Conservation (phyloP, 169 alveolate species). For the Cryptosporidium ryanae region DNA sequence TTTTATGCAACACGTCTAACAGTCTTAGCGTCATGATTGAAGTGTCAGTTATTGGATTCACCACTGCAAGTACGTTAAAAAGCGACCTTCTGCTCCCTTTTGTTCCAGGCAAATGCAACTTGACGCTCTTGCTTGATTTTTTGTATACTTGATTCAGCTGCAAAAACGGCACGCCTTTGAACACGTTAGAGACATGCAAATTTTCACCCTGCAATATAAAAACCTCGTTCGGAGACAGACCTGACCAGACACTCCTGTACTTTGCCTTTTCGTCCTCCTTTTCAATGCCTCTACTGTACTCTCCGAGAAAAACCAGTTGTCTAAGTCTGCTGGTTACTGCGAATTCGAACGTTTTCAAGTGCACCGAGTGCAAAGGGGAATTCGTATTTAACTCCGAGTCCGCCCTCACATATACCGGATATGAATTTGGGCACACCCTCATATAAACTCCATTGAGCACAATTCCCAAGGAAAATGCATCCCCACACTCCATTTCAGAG, state of each 20-base stretch:
- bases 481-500: slow-evolving; percentile 21
- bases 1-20: slow-evolving; percentile 23
- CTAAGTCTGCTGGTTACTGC: slow-evolving; percentile 64
- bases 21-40: slow-evolving; percentile 7
- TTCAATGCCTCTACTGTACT: slow-evolving; percentile 13
- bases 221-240: neutral
- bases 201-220: slow-evolving; percentile 31
- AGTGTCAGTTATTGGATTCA: slow-evolving; percentile 21
- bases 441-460: slow-evolving; percentile 50
- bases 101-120: slow-evolving; percentile 22
- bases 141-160: slow-evolving; percentile 14
- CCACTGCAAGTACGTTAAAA: slow-evolving; percentile 22
- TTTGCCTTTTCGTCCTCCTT: neutral
- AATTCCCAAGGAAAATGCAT: slow-evolving; percentile 45
- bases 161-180: slow-evolving; percentile 10
- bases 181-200: slow-evolving; percentile 4
- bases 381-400: slow-evolving; percentile 14
- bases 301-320: slow-evolving; percentile 45
- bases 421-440: slow-evolving; percentile 52
- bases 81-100: neutral
- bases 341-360: slow-evolving; percentile 27
- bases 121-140: slow-evolving; percentile 2
- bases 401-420: slow-evolving; percentile 47
- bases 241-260: slow-evolving; percentile 34
- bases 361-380: slow-evolving; percentile 58